Evolutionary conservation across 495 filamentous ascomycete species (phyloP).

Genomic region (Xeromyces bisporus): DNA sequence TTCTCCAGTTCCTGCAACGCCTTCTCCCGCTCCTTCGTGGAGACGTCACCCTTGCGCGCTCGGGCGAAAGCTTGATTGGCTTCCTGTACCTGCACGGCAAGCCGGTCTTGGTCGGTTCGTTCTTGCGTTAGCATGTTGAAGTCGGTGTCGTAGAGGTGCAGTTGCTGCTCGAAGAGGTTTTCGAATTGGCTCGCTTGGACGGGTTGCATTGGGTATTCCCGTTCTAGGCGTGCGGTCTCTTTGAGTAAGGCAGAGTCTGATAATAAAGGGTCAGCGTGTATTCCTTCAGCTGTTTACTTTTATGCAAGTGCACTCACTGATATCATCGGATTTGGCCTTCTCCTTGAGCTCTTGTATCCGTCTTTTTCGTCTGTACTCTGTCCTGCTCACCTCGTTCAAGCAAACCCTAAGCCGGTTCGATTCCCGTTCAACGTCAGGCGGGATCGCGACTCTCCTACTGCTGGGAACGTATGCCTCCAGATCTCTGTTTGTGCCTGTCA

Average conservation of each 20-base stretch:
- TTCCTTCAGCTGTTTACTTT: too few species aligned
- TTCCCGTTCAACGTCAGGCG: constrained; percentile 63
- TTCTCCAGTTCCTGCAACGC: constrained; percentile 82
- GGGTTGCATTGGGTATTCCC: constrained; percentile 64
- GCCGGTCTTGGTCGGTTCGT: constrained; percentile 54
- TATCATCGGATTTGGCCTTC: constrained; percentile 75
- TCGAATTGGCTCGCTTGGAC: constrained; percentile 84
- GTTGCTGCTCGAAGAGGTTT: constrained; percentile 66
- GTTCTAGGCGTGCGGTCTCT: constrained; percentile 72
- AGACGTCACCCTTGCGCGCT: constrained; percentile 53
- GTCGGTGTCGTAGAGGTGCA: constrained; percentile 66
- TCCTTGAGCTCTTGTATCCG: constrained; percentile 59
- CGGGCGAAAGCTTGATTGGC: constrained; percentile 61
- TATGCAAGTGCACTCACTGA: constrained; percentile 40
- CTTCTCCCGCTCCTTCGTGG: constrained; percentile 62
- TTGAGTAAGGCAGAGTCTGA: constrained; percentile 53
- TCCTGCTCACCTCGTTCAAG: constrained; percentile 65
- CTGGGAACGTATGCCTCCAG: constrained; percentile 81
- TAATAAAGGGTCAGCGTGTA: too few species aligned
- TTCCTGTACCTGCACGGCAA: constrained; percentile 46
- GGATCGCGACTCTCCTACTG: constrained; percentile 58
- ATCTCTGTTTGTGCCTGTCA: constrained; percentile 61
- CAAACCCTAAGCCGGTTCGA: constrained; percentile 53
- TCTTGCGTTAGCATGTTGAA: constrained; percentile 53
- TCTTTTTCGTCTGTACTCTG: constrained; percentile 60